These are phyloP conservation scores for Hyphopichia homilentoma DNA, from an alignment of 805 yeast species.

Conservation along the genomic window DNA sequence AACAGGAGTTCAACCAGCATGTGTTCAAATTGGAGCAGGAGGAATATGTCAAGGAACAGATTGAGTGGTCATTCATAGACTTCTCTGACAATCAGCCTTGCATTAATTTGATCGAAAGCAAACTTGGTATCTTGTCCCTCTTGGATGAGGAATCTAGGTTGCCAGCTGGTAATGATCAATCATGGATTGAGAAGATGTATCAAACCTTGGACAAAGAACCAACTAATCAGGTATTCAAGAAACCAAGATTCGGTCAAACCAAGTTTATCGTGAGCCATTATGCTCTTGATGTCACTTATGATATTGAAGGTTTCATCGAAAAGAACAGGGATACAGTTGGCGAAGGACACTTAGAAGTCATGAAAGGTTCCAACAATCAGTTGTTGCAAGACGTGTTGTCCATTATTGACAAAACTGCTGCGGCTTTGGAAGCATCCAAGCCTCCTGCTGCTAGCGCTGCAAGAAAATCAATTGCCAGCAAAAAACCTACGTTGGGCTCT, in stretches of 20 bases:
- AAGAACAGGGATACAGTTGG: constrained; percentile 97
- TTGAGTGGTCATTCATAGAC: constrained; percentile 95
- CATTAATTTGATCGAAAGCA: constrained; percentile 84
- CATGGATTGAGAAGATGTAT: constrained; percentile 89
- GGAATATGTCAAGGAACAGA: constrained; percentile 86
- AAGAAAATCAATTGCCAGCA: constrained; percentile 44
- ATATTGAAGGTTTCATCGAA: constrained; percentile 91
- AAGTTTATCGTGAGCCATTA: constrained; percentile 90
- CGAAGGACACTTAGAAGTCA: constrained; percentile 87
- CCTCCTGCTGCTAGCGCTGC: constrained; percentile 27
- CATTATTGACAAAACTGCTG: constrained; percentile 57
- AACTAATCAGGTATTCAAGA: constrained; percentile 72
- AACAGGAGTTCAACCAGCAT: constrained; percentile 96
- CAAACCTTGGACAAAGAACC: constrained; percentile 79
- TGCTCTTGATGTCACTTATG: constrained; percentile 91
- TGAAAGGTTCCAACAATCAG: constrained; percentile 64
- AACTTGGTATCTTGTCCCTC: constrained; percentile 80
- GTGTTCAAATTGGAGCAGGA: constrained; percentile 97
- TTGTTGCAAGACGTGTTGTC: constrained; percentile 63
- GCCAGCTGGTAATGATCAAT: constrained; percentile 89
- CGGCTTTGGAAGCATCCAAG: constrained; percentile 42
- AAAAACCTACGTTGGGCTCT: constrained; percentile 92
- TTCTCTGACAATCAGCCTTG: constrained; percentile 97
- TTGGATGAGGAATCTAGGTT: constrained; percentile 93
- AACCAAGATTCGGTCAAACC: constrained; percentile 90